Evolutionary conservation across 257 asterid genomes (phyloP), one percentile per base, ranked within the genome.

Genomic region (Perilla frutescens): DNA sequence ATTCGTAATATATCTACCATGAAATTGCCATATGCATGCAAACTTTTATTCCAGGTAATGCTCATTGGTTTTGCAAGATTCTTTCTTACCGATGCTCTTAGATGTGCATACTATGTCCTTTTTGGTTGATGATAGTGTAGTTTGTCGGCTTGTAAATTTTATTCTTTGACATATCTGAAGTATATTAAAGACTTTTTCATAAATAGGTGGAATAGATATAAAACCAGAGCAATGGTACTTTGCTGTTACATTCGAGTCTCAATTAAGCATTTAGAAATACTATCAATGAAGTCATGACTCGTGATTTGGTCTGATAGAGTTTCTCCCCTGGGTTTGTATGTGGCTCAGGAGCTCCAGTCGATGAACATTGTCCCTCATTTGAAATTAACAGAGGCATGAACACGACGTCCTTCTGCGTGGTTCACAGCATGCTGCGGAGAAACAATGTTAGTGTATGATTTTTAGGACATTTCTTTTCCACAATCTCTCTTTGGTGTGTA

Each of bases 1-100:
- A 20, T 20, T 20, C 26, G 26, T 20, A 20, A 20, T 74, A 84
- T 94, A 60, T 88, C 97, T 51, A 87, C 97, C 60, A 87, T 95
- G 99, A 95, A 95, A 70, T 76, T 95, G 75, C 99, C 99, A 11
- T 95, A 95, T 77, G 99, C 99, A 6, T 95, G 99, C 98, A 95
- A 95, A 83, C 96, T 95, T 80, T 81, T 95, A 74, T 26, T 95
- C 83, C 99, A 95, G 98, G 98, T 92, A 85, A 76, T 56, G 10
- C 47, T 8, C 36, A 20, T 32, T 48, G 45, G 6, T 40, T 53
- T 53, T 64, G 32, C 14, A 57, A 50, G 32, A 58, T 4, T 31
- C 0, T 3, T 36, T 2, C 31, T 4, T 71, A 32, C 49, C 13
- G 62, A 15, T 59, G 12, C 70, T 53, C 47, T 54, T 58, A 5